Evolutionary conservation across 345 rosid genomes (phyloP), one percentile per base, ranked within the genome.

Genomic region (Nasturtium officinale): DNA sequence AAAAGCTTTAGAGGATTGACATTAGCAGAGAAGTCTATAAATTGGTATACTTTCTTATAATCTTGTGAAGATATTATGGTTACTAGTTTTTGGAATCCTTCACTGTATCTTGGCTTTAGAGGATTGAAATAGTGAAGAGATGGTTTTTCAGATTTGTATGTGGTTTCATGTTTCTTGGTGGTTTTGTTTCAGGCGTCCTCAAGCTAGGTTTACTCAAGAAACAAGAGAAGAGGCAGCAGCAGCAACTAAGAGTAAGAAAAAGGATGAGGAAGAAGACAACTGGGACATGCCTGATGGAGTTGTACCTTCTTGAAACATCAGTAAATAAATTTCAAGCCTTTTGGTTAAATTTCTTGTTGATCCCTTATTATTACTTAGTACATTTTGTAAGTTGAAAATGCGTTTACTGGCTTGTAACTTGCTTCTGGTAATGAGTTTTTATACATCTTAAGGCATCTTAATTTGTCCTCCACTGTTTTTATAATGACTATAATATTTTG

Each of bases 201-300:
- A 53, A 21, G 65, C 73, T 21, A 85, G 96, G 81, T 66, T 18
- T 68, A 20, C 67, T 5, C 37, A 50, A 9, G 81, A 73, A 59
- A 76, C 71, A 69, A 82, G 72, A 69, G 81, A 58, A 67, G 94
- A 85, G 69, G 69, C 54, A 56, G 74, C 72, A 61, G 89, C 84
- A 73, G 69, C 53, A 52, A 71, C 61, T 26, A 77, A 77, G 67
- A 77, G 72, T 64, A 86, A 80, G 81, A 84, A 81, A 78, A 80
- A 80, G 4, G 86, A 82, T 17, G 92, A 80, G 12, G 96, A 79
- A 0, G 90, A 83, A 42, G 96, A 92, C 75, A 89, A 92, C 89
- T 89, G 97, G 97, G 97, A 92, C 16, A 56, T 86, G 85, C 91
- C 97, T 48, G 85, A 69, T 60, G 97, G 86, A 71, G 82, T 69